Percentiles rank a stretch among this genome's conserved stretches.
Evolutionary conservation across 805 yeast genomes (phyloP).

Genomic region (Kodamaea kakaduensis): DNA sequence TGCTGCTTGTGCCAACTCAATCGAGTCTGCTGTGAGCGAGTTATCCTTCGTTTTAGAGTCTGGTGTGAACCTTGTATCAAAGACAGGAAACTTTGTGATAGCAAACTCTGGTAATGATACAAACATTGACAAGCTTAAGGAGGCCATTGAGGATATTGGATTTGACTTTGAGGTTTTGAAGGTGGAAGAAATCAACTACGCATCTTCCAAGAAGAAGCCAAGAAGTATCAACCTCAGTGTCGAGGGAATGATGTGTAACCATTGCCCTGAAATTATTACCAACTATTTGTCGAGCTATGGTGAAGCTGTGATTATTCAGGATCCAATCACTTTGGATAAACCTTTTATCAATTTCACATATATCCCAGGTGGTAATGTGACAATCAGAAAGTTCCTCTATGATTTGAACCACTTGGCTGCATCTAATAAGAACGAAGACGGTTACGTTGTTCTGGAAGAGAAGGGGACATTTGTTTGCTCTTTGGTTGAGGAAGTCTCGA

Average conservation of each 20-base stretch:
- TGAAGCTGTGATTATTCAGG: constrained; percentile 51
- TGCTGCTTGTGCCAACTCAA: constrained; percentile 62
- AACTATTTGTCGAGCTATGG: constrained; percentile 50
- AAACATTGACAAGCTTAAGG: constrained; percentile 40
- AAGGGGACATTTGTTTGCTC: constrained; percentile 44
- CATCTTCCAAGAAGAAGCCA: constrained; percentile 45
- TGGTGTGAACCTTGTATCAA: constrained; percentile 55
- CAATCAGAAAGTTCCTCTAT: constrained; percentile 52
- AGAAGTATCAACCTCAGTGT: constrained; percentile 56
- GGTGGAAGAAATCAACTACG: constrained; percentile 41
- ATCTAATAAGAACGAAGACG: constrained; percentile 13
- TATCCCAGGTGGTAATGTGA: constrained; percentile 49
- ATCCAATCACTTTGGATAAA: constrained; percentile 48
- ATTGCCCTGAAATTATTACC: constrained; percentile 60
- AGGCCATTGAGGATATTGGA: constrained; percentile 61
- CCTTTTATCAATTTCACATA: constrained; percentile 66
- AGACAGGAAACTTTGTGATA: constrained; percentile 59
- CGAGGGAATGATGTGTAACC: constrained; percentile 65
- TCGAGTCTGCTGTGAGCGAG: constrained; percentile 42
- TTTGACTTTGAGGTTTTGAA: constrained; percentile 53
- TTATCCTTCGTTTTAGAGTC: constrained; percentile 51
- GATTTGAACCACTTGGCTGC: constrained; percentile 45
- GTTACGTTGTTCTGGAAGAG: constrained; percentile 17
- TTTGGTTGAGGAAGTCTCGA: constrained; percentile 49
- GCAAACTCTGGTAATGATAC: constrained; percentile 30